Conservation (phyloP, 495 filamentous ascomycete genomes). For the Podospora fimiseda region DNA sequence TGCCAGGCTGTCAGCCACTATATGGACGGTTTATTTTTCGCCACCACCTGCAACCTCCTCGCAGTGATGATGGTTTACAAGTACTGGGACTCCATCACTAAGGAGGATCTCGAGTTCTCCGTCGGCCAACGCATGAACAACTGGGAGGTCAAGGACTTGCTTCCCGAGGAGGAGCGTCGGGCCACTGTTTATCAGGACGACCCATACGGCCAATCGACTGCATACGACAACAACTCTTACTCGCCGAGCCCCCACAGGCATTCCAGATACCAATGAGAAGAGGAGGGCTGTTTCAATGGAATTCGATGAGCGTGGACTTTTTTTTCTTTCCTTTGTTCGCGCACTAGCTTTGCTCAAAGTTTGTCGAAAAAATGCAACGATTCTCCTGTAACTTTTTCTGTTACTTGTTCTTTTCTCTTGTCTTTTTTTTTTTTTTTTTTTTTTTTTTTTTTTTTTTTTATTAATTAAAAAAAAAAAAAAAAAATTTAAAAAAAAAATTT, state of each 20-base stretch:
- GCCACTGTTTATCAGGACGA: constrained; percentile 70
- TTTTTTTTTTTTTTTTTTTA: not conserved
- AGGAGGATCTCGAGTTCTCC: constrained; percentile 96
- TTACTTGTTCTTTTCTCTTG: no score
- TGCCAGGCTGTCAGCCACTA: constrained; percentile 87
- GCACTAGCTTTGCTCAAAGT: no score
- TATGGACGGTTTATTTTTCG: constrained; percentile 90
- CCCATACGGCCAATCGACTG: constrained; percentile 37
- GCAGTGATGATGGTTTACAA: constrained; percentile 99
- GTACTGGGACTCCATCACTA: constrained; percentile 99
- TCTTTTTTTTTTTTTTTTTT: no score
- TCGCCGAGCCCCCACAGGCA: constrained; percentile 36
- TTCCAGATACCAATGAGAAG: constrained; percentile 18
- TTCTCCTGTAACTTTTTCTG: no score
- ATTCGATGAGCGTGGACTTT: no score
- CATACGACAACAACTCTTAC: constrained; percentile 39
- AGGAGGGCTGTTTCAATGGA: no score
- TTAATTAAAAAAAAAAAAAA: not conserved
- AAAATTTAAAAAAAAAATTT: not conserved
- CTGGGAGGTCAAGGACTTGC: constrained; percentile 95
- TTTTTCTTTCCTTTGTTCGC: no score
- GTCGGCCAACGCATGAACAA: constrained; percentile 92
- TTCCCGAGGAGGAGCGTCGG: constrained; percentile 82
- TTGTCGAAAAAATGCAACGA: no score
- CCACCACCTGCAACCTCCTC: constrained; percentile 86